Percentiles rank a stretch among this genome's conserved stretches.
Conservation (phyloP, 2,329 filamentous ascomycete genomes). For the Neospermospora avenae region DNA sequence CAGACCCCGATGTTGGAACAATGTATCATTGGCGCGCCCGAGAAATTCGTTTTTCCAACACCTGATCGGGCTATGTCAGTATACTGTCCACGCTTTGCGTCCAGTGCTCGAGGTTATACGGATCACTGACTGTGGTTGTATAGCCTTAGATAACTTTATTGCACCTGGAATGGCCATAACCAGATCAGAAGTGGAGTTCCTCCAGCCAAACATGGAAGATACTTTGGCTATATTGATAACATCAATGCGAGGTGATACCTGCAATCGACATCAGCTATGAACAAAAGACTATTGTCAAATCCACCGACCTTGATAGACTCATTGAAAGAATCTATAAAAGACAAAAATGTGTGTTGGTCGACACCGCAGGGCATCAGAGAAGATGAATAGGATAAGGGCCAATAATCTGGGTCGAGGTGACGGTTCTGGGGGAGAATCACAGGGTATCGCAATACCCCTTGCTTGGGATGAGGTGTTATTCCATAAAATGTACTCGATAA, state of each 20-base stretch:
- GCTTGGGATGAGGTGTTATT: not conserved
- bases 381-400: slow-evolving; percentile 49
- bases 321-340: slow-evolving; percentile 23
- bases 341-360: slow-evolving; percentile 44
- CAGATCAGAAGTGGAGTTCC: slow-evolving; percentile 37
- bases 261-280: slow-evolving; percentile 9
- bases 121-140: slow-evolving; percentile 19
- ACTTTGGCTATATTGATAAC: not conserved
- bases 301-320: slow-evolving; percentile 12
- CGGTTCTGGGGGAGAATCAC: slow-evolving; percentile 51
- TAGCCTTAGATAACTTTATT: slow-evolving; percentile 38
- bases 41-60: slow-evolving; percentile 46
- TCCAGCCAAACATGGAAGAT: not conserved
- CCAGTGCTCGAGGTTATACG: not conserved
- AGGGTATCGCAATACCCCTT: slow-evolving; percentile 37
- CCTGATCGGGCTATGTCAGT: no score
- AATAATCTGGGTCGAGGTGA: slow-evolving; percentile 45
- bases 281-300: fast-evolving
- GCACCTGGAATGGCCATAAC: slow-evolving; percentile 42
- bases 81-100: not conserved
- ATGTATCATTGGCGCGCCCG: slow-evolving; percentile 49
- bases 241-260: slow-evolving; percentile 37
- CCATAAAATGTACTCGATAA: not conserved
- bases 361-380: slow-evolving; percentile 44
- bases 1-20: slow-evolving; percentile 54